A percentile compares a stretch with the other conserved stretches of the same genome.
Evolutionary conservation across 495 filamentous ascomycete species (phyloP).

Genomic region (Tuber melanosporum): DNA sequence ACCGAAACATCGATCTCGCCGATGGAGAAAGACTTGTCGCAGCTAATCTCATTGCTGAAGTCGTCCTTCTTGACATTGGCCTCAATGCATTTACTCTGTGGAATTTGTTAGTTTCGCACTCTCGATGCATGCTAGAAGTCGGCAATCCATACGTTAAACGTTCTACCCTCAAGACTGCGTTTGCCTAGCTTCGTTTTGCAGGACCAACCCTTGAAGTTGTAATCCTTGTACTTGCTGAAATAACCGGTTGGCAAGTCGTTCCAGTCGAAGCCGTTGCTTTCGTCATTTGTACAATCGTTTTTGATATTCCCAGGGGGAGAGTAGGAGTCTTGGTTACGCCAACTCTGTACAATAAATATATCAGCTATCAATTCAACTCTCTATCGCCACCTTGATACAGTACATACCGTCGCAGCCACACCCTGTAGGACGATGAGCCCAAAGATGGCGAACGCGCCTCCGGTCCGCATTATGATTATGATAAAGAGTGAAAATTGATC

Average conservation of each 20-base stretch:
- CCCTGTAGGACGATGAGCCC: slow-evolving; percentile 25
- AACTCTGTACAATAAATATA: slow-evolving; percentile 40
- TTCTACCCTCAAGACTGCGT: slow-evolving; percentile 48
- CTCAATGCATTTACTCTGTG: slow-evolving; percentile 59
- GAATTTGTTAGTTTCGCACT: slow-evolving; percentile 11
- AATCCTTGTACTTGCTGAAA: slow-evolving; percentile 63
- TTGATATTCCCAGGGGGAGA: slow-evolving; percentile 64
- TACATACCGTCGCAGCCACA: slow-evolving; percentile 27
- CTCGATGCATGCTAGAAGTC: not conserved
- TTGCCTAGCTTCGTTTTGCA: slow-evolving; percentile 55
- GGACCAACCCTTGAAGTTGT: slow-evolving; percentile 64
- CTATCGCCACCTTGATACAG: not conserved
- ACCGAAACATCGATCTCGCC: slow-evolving; percentile 62
- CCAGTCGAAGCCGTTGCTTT: slow-evolving; percentile 67
- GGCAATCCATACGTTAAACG: slow-evolving; percentile 39
- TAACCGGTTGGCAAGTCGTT: slow-evolving; percentile 54
- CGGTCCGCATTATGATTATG: slow-evolving; percentile 35
- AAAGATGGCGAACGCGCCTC: slow-evolving; percentile 28
- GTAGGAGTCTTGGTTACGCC: slow-evolving; percentile 57
- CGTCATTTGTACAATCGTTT: slow-evolving; percentile 65
- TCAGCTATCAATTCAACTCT: not conserved
- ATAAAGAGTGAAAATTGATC: slow-evolving; percentile 16
- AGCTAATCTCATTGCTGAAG: slow-evolving; percentile 45
- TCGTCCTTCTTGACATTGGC: slow-evolving; percentile 49
- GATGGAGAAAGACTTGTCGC: slow-evolving; percentile 64